Evolutionary conservation across 352 stramenopile species (phyloP).

Genomic region (Globisporangium yorkense): DNA sequence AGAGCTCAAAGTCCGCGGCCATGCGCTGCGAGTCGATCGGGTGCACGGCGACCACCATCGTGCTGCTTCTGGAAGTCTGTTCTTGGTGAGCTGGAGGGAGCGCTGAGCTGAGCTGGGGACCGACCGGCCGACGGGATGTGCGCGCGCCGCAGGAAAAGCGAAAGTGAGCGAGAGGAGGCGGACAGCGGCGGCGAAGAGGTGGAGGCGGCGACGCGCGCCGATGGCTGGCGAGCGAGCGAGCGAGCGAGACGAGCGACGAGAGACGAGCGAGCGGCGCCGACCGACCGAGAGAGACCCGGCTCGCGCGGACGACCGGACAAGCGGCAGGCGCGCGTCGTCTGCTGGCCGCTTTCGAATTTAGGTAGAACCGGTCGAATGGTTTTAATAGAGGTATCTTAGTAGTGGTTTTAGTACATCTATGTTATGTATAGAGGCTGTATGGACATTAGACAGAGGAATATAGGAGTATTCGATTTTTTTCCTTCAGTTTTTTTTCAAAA

Average conservation of each 20-base stretch:
- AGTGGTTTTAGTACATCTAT: no score
- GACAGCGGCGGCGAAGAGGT: not conserved
- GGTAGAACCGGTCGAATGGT: not conserved
- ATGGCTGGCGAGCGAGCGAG: not conserved
- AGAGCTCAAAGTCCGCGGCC: conserved; percentile 71
- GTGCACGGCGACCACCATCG: conserved; percentile 9
- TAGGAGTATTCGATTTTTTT: no score
- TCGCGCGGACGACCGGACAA: not conserved
- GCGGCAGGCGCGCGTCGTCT: not conserved
- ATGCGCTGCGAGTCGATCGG: conserved; percentile 20
- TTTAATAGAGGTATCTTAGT: no score
- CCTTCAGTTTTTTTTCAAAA: no score
- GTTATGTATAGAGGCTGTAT: no score
- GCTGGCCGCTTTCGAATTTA: not conserved
- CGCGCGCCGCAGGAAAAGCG: conserved; percentile 11
- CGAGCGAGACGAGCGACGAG: not conserved
- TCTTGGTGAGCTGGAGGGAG: not conserved
- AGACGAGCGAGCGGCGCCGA: not conserved
- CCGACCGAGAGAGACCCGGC: not conserved
- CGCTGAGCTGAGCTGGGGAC: not conserved
- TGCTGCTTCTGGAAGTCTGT: not conserved
- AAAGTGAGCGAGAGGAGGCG: conserved; percentile 7
- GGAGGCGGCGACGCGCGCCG: no score
- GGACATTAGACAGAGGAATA: no score
- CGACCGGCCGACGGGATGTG: conserved; percentile 1